Evolutionary conservation across 495 filamentous ascomycete species (phyloP).

Genomic region (Chaetomium fimeti): DNA sequence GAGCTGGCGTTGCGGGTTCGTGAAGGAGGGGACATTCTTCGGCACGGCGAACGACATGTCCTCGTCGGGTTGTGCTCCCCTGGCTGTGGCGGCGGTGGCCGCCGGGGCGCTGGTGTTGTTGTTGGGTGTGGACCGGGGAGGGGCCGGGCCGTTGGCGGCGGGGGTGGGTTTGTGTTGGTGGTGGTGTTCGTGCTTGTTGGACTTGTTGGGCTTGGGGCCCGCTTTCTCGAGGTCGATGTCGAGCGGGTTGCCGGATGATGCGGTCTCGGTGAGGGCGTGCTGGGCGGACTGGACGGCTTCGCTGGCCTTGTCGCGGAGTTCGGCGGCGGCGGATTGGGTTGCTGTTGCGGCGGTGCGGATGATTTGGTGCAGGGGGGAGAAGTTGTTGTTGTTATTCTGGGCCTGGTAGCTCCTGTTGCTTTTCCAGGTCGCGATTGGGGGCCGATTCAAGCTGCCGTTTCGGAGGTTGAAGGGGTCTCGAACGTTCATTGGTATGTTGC

Average conservation of each 20-base stretch:
- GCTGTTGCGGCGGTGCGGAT: conserved; percentile 24
- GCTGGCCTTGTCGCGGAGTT: conserved; percentile 22
- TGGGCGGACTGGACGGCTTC: conserved; percentile 19
- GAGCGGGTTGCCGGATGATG: not conserved
- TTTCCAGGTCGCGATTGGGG: conserved; percentile 23
- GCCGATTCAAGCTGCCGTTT: conserved; percentile 18
- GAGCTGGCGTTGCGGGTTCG: conserved; percentile 62
- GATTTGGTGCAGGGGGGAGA: conserved; percentile 19
- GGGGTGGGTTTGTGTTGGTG: not conserved
- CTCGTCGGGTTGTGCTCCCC: conserved; percentile 25
- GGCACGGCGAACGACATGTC: conserved; percentile 68
- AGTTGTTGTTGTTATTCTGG: conserved; percentile 11
- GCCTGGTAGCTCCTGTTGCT: conserved; percentile 13
- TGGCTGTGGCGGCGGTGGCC: not conserved
- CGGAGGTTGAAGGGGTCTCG: conserved; percentile 28
- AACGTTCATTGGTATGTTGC: conserved; percentile 21
- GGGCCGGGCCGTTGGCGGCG: no score
- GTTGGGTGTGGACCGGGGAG: not conserved
- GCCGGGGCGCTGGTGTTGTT: not conserved
- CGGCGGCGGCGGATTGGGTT: conserved; percentile 24
- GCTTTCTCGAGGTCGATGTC: not conserved
- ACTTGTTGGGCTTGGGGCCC: not conserved
- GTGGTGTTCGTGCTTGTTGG: not conserved
- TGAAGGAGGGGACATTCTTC: conserved; percentile 69
- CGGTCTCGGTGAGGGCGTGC: conserved; percentile 13